Evolutionary conservation across 495 filamentous ascomycete species (phyloP).

Genomic region (Platismatia glauca): DNA sequence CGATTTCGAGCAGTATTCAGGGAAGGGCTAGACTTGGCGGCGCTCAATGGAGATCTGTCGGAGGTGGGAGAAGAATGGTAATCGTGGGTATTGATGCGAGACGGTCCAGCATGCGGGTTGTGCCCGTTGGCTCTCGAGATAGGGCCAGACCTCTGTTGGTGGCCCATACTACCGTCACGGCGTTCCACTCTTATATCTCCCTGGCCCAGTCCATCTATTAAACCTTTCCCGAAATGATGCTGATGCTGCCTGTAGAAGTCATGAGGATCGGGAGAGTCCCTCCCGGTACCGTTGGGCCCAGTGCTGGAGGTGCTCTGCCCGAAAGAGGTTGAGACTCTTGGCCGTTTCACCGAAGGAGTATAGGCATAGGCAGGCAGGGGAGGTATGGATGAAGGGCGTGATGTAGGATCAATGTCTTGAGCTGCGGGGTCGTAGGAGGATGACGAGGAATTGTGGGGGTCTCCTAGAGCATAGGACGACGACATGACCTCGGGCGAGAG

Average conservation of each 20-base stretch:
- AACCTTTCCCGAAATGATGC: constrained; percentile 21
- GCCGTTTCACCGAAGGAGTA: constrained; percentile 23
- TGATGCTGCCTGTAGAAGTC: constrained; percentile 42
- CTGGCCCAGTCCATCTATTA: constrained; percentile 25
- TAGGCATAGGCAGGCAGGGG: constrained; percentile 21
- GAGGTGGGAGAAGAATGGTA: constrained; percentile 31
- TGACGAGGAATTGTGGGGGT: constrained; percentile 12
- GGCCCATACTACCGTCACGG: constrained; percentile 24
- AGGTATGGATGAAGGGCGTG: constrained; percentile 11
- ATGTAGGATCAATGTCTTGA: constrained; percentile 2
- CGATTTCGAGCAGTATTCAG: constrained; percentile 29
- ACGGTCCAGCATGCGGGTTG: constrained; percentile 20
- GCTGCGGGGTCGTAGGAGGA: constrained; percentile 16
- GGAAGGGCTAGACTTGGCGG: constrained; percentile 23
- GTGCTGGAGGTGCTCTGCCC: constrained; percentile 14
- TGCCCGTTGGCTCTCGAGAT: constrained; percentile 10
- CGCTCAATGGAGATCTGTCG: constrained; percentile 23
- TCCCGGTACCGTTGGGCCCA: constrained; percentile 13
- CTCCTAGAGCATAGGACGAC: constrained; percentile 21
- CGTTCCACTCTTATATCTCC: constrained; percentile 27
- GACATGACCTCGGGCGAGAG: constrained; percentile 16
- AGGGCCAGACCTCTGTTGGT: constrained; percentile 9
- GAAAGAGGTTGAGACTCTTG: constrained; percentile 26
- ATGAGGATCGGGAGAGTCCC: constrained; percentile 43
- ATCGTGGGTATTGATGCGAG: constrained; percentile 26